Evolutionary conservation across 192 early-diverging fungal species (phyloP).

Genomic region (Rhizophagus sp.): DNA sequence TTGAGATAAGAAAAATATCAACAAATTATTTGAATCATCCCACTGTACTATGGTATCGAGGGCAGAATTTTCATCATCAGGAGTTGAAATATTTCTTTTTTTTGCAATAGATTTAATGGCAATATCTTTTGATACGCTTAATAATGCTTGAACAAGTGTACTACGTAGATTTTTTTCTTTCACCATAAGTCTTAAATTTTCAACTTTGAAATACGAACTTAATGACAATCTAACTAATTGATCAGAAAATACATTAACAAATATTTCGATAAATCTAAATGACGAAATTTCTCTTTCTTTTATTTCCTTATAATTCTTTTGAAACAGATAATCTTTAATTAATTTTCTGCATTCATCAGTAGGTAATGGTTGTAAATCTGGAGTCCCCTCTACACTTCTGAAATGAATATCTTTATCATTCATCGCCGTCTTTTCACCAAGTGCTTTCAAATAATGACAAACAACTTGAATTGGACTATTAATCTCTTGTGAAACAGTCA

Average conservation of each 20-base stretch:
- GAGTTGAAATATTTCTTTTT: background rate
- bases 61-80: background rate
- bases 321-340: conserved; percentile 28
- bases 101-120: conserved; percentile 20
- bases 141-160: conserved; percentile 23
- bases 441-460: conserved; percentile 14
- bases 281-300: background rate
- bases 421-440: background rate
- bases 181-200: conserved; percentile 24
- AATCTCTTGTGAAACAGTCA: conserved; percentile 9
- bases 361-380: background rate
- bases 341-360: background rate
- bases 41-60: conserved; percentile 5
- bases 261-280: conserved; percentile 31
- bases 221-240: conserved; percentile 32
- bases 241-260: conserved; percentile 32
- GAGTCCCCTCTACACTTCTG: background rate
- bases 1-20: conserved; percentile 32
- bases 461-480: conserved; percentile 13
- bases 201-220: conserved; percentile 29
- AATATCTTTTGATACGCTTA: conserved; percentile 29
- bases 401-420: conserved; percentile 19
- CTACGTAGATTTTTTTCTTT: conserved; percentile 5
- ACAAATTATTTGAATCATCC: conserved; percentile 32
- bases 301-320: background rate